These are phyloP conservation scores for Neonectria hederae DNA, from an alignment of 2,329 filamentous ascomycete genomes.

Conservation along the genomic window DNA sequence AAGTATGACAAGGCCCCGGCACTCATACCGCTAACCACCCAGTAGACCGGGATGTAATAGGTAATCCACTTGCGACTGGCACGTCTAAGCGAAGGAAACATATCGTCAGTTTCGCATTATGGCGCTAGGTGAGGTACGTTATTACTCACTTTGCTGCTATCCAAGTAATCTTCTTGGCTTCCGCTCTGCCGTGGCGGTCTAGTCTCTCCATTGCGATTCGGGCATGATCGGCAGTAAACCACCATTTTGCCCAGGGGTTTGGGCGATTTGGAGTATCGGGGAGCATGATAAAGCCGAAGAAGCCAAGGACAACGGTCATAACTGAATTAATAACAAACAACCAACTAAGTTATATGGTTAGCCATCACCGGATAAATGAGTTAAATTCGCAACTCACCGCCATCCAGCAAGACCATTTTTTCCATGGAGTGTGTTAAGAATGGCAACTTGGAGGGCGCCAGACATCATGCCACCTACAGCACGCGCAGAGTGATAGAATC, in stretches of 20 bases:
- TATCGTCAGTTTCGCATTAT: background rate
- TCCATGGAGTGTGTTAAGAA: slow-evolving; percentile 52
- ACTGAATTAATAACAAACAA: slow-evolving; percentile 14
- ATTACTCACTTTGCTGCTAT: slow-evolving; percentile 32
- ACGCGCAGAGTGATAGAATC: slow-evolving; percentile 54
- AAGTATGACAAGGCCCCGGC: slow-evolving; percentile 42
- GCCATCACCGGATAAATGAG: background rate
- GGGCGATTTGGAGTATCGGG: slow-evolving; percentile 18
- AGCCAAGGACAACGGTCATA: slow-evolving; percentile 13
- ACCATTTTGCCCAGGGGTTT: slow-evolving; percentile 42
- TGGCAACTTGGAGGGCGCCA: slow-evolving; percentile 54
- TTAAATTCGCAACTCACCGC: slow-evolving; percentile 41
- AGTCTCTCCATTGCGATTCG: slow-evolving; percentile 44
- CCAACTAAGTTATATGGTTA: background rate
- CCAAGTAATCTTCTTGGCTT: slow-evolving; percentile 41
- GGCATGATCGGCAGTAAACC: slow-evolving; percentile 40
- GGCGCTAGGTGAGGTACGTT: no score
- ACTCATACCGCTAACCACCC: slow-evolving; percentile 25
- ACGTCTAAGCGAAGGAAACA: background rate
- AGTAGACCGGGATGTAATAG: slow-evolving; percentile 35
- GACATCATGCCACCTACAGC: slow-evolving; percentile 54
- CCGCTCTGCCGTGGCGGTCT: slow-evolving; percentile 30
- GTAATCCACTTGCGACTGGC: slow-evolving; percentile 45
- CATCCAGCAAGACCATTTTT: slow-evolving; percentile 51
- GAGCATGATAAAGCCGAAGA: slow-evolving; percentile 22